Base-by-base conservation (phyloP, 2,329 filamentous ascomycete species). In the Metarhizium humberi region DNA sequence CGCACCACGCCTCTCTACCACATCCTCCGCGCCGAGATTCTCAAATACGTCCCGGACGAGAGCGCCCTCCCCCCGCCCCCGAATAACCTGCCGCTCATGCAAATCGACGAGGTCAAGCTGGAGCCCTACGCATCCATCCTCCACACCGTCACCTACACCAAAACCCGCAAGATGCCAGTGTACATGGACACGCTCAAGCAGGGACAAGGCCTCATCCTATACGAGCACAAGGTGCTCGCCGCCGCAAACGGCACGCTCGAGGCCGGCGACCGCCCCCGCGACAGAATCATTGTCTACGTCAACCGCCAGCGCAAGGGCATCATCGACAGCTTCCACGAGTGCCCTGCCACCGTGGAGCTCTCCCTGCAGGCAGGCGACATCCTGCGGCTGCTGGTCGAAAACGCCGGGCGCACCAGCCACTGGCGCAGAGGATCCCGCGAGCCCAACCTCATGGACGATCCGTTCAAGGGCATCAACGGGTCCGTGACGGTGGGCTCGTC, bases 261-360 rank as follows among this genome's bases (percentile, higher is more conserved):
- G 13, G 20, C 14, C 4, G 25, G 20, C 25, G 45, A 30, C 25
- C 45, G 58, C 13, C 13, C 66, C 0, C 63, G 72, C 10, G 75
- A 78, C 54, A 67, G 76, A n/a, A 67, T 78, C 3, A 62, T 78
- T 5, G 69, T 77, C 13, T 77, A 77, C 55, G 67, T 77, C n/a
- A 76, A 78, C 54, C 68, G 64, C 1, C 59, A 54, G 3, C 66
- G 64, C 6, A 57, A 63, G 30, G 75, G 76, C 3, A 71, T 77
- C 7, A 72, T 77, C 46, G 76, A 78, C 57, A 73, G 68, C 58
- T 70, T 67, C 32, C 77, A 78, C 59, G 58, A 61, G 48, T 56
- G 60, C 18, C 73, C 74, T 0, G 63, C 62, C 2, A 67, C 63
- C 4, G 67, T 78, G 11, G 67, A 53, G 1, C 51, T 78, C 2